Evolutionary conservation across 2,329 filamentous ascomycete genomes (phyloP).

Genomic region (Aaosphaeria arxii): DNA sequence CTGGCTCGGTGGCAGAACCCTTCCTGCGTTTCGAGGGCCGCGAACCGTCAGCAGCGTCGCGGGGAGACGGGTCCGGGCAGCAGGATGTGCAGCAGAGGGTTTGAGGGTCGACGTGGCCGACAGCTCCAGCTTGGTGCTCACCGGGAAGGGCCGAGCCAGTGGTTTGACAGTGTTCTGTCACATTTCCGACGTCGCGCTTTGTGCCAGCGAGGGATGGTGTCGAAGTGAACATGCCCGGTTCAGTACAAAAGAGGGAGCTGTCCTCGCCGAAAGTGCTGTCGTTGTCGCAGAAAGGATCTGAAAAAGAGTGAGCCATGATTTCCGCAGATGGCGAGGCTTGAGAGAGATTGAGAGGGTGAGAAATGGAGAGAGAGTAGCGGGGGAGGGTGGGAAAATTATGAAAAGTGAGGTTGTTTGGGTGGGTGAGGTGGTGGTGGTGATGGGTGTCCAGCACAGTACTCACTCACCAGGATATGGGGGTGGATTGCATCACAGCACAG

Average conservation of each 20-base stretch:
- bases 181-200: constrained; percentile 27
- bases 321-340: neutral
- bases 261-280: constrained; percentile 33
- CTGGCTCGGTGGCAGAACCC: constrained; percentile 14
- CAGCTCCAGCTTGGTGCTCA: constrained; percentile 16
- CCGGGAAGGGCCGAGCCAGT: constrained; percentile 8
- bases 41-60: constrained; percentile 8
- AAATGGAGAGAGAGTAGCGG: neutral
- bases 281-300: constrained; percentile 23
- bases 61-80: constrained; percentile 13
- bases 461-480: neutral
- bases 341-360: constrained; percentile 1
- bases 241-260: constrained; percentile 13
- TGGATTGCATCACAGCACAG: too few relatives aligned
- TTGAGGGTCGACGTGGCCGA: constrained; percentile 19
- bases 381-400: constrained; percentile 1
- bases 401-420: too few relatives aligned
- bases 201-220: constrained; percentile 24
- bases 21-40: constrained; percentile 31
- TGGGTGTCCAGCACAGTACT: constrained; percentile 8
- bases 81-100: constrained; percentile 25
- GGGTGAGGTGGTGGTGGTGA: neutral
- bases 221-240: constrained; percentile 25
- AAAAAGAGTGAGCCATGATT: constrained; percentile 25
- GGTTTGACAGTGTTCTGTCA: constrained; percentile 14